Evolutionary conservation across 345 rosid species (phyloP).

Genomic region (Lagerstroemia speciosa): DNA sequence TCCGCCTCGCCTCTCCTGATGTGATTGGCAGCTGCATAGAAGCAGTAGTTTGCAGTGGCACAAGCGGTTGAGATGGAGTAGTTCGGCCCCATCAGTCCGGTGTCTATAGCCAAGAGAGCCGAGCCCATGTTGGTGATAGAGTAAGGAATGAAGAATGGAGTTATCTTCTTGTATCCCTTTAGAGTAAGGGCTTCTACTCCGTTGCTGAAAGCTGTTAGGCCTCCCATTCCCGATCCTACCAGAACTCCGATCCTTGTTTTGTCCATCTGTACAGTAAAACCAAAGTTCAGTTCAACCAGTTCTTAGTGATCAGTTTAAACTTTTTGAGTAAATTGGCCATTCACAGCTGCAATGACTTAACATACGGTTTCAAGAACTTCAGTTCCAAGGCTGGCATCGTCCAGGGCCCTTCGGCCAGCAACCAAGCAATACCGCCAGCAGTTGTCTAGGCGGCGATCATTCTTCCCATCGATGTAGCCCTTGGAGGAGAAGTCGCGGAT

Average conservation of each 20-base stretch:
- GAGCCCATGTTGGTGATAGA: constrained; percentile 61
- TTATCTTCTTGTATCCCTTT: constrained; percentile 48
- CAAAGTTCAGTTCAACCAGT: neutral
- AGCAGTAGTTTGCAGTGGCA: constrained; percentile 57
- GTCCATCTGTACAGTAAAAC: constrained; percentile 38
- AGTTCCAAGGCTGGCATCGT: constrained; percentile 41
- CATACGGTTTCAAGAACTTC: constrained; percentile 40
- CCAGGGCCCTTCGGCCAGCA: constrained; percentile 52
- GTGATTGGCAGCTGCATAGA: constrained; percentile 53
- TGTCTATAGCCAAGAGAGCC: constrained; percentile 53
- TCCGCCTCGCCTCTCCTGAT: constrained; percentile 58
- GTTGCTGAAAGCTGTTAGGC: constrained; percentile 35
- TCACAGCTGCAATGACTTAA: neutral
- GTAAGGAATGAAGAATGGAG: constrained; percentile 58
- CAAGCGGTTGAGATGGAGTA: constrained; percentile 63
- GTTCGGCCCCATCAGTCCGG: constrained; percentile 61
- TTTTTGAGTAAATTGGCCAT: neutral
- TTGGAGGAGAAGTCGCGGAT: constrained; percentile 47
- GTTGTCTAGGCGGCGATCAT: constrained; percentile 57
- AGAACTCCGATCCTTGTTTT: constrained; percentile 46
- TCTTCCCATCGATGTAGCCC: constrained; percentile 60
- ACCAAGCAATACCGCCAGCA: constrained; percentile 67
- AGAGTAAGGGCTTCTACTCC: constrained; percentile 48
- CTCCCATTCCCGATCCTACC: constrained; percentile 71
- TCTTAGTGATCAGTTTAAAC: no score